Evolutionary conservation across 2,329 filamentous ascomycete species (phyloP), one percentile per base, ranked within the genome.

Genomic region (Cytospora mali): DNA sequence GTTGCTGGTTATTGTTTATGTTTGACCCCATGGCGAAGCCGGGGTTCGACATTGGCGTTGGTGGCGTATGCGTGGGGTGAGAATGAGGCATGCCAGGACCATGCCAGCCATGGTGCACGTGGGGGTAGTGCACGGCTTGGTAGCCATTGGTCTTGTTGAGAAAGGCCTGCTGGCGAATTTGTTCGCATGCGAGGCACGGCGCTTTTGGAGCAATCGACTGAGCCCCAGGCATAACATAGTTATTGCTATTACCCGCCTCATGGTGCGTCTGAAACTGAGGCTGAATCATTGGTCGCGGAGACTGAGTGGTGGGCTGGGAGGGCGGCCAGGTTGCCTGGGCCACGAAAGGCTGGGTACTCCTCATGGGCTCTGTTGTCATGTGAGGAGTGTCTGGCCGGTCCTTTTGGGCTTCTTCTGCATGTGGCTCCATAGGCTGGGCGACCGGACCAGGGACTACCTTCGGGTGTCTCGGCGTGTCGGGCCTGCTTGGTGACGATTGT

Each of bases 121-220:
- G 64, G 27, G 57, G 21, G 16, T 23, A 6, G n/a, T 52, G 25
- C 5, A 70, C 63, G n/a, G 71, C 68, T 28, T 71, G 31, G 13
- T 35, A 60, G 2, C 68, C 70, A 50, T 70, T 72, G 29, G 66
- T 35, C 61, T 70, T 69, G 25, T 69, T 65, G 53, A 71, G 28
- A 51, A 69, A 66, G 39, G 68, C 68, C 35, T 71, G 73, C 31
- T 74, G 72, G 54, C 70, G 70, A 56, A 74, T 62, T 46, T 68
- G 70, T 6, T 67, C 61, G 51, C 73, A 75, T 5, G 70, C 57
- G 21, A 71, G 68, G 46, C 74, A 75, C 25, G 70, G 68, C 13
- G 68, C 68, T 50, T 72, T 74, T n/a, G 67, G 56, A 9, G 62
- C 28, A 27, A 62, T 58, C 46, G 62, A 33, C 9, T 65, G 61